Evolutionary conservation across 2,329 filamentous ascomycete genomes (phyloP).

Genomic region (Aspergillus persii): DNA sequence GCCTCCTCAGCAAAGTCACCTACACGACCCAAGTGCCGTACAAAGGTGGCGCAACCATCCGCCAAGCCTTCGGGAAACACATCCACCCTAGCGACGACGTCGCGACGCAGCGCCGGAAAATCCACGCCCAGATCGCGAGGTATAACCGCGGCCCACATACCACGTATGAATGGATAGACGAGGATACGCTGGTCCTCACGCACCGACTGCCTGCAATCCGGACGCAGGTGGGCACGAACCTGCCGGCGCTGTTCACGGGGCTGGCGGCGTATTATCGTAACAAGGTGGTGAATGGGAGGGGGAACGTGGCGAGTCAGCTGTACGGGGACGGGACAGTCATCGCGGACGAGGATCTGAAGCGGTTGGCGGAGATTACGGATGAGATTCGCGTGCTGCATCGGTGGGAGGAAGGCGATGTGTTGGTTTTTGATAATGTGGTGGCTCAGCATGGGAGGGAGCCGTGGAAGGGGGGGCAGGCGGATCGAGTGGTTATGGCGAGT

Average conservation of each 20-base stretch:
- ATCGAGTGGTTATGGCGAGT: constrained; percentile 49
- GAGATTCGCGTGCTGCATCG: constrained; percentile 50
- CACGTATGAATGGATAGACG: constrained; percentile 50
- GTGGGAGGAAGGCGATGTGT: constrained; percentile 49
- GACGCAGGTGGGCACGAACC: constrained; percentile 46
- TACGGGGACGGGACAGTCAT: constrained; percentile 50
- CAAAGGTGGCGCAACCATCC: constrained; percentile 47
- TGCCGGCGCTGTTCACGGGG: constrained; percentile 49
- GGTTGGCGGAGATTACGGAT: constrained; percentile 47
- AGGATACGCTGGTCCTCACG: constrained; percentile 41
- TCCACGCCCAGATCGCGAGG: constrained; percentile 50
- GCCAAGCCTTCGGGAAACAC: constrained; percentile 49
- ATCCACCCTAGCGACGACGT: constrained; percentile 47
- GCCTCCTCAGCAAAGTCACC: constrained; percentile 41
- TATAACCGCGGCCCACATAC: constrained; percentile 48
- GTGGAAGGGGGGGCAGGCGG: constrained; percentile 47
- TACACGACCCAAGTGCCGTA: constrained; percentile 48
- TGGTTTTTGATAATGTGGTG: constrained; percentile 51
- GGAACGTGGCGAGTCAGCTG: constrained; percentile 39
- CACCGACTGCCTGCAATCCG: constrained; percentile 49
- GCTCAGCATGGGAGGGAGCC: constrained; percentile 51
- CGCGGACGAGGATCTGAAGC: constrained; percentile 45
- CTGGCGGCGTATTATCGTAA: constrained; percentile 48
- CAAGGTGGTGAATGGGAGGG: constrained; percentile 23
- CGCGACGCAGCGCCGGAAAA: constrained; percentile 40